Percentiles rank a stretch among this genome's conserved stretches.
Conservation (phyloP, 2,329 filamentous ascomycete species). For the Ascochyta rabiei region DNA sequence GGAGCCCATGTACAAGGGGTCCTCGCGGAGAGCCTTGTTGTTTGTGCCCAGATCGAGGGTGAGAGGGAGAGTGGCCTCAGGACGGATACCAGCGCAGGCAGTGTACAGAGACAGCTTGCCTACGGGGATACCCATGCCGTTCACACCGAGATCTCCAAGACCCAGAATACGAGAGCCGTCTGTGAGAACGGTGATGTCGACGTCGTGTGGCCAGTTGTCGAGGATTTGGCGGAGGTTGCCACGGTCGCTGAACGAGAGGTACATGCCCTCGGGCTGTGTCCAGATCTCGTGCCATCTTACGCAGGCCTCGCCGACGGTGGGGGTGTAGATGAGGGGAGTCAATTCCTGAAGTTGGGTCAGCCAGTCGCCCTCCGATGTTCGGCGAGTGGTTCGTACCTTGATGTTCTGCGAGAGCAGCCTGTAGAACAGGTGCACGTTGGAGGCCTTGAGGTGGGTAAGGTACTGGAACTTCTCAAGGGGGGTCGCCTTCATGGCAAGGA, state of each 20-base stretch:
- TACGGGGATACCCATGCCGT: slow-evolving; percentile 97
- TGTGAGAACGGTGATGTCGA: slow-evolving; percentile 95
- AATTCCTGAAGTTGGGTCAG: slow-evolving; percentile 64
- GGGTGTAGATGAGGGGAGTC: slow-evolving; percentile 85
- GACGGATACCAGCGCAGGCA: slow-evolving; percentile 91
- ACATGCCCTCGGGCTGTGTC: slow-evolving; percentile 91
- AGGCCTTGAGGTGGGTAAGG: slow-evolving; percentile 74
- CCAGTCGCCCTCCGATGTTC: not conserved
- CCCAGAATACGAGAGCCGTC: slow-evolving; percentile 93
- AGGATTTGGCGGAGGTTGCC: slow-evolving; percentile 89
- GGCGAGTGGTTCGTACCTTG: slow-evolving; percentile 50
- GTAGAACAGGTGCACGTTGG: slow-evolving; percentile 83
- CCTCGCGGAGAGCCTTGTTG: slow-evolving; percentile 70
- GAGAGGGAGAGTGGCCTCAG: slow-evolving; percentile 68
- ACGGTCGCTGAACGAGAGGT: slow-evolving; percentile 93
- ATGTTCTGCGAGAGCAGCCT: slow-evolving; percentile 76
- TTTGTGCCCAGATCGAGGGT: slow-evolving; percentile 68
- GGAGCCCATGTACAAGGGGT: slow-evolving; percentile 90
- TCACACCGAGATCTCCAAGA: slow-evolving; percentile 92
- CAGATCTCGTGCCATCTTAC: slow-evolving; percentile 95
- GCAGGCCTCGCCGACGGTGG: slow-evolving; percentile 94
- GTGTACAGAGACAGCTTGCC: slow-evolving; percentile 96
- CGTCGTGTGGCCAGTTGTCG: slow-evolving; percentile 90
- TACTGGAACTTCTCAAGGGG: slow-evolving; percentile 84
- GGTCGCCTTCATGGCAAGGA: slow-evolving; percentile 72